A percentile compares a stretch with the other conserved stretches of the same genome.
phyloP scores from a whole-genome alignment of 1,284 basidiomycete genomes.

The Pulchroboletus neoregius region DNA sequence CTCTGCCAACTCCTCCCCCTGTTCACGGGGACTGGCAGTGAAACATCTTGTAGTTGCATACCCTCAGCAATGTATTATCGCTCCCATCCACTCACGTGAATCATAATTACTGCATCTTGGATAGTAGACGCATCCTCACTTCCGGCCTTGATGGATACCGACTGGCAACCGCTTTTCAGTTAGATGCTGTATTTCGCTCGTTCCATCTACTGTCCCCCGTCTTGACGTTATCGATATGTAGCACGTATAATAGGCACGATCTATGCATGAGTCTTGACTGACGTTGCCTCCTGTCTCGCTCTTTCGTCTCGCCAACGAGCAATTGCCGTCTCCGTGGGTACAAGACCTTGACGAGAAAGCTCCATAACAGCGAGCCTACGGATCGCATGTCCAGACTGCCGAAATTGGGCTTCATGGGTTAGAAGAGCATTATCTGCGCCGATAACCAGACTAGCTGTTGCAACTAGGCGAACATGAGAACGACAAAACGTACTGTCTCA shows the following conservation, averaged over 20 bases:
- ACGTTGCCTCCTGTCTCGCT: slow-evolving; percentile 19
- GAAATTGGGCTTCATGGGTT: slow-evolving; percentile 61
- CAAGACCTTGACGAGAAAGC: slow-evolving; percentile 66
- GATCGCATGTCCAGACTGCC: slow-evolving; percentile 63
- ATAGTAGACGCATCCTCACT: slow-evolving; percentile 4
- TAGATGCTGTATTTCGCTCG: slow-evolving; percentile 21
- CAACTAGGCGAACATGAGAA: slow-evolving; percentile 36
- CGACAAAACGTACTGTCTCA: background rate
- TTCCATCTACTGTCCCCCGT: slow-evolving; percentile 1
- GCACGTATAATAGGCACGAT: slow-evolving; percentile 8
- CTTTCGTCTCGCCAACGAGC: slow-evolving; percentile 66
- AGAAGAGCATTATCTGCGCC: slow-evolving; percentile 75
- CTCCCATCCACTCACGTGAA: slow-evolving; percentile 7
- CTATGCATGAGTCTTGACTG: slow-evolving; percentile 6
- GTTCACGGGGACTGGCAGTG: slow-evolving; percentile 28
- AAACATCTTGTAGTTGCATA: slow-evolving; percentile 14
- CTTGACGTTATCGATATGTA: slow-evolving; percentile 11
- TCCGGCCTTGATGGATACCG: background rate
- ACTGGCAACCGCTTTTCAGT: slow-evolving; percentile 2
- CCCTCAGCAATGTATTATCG: slow-evolving; percentile 15
- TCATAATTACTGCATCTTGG: slow-evolving; percentile 10
- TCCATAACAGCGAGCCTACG: slow-evolving; percentile 73
- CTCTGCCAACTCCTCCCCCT: slow-evolving; percentile 22
- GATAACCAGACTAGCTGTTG: slow-evolving; percentile 68
- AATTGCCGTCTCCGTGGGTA: slow-evolving; percentile 82